Conservation (phyloP, 768 basidiomycete species). For the Thelephora aurantiotincta region DNA sequence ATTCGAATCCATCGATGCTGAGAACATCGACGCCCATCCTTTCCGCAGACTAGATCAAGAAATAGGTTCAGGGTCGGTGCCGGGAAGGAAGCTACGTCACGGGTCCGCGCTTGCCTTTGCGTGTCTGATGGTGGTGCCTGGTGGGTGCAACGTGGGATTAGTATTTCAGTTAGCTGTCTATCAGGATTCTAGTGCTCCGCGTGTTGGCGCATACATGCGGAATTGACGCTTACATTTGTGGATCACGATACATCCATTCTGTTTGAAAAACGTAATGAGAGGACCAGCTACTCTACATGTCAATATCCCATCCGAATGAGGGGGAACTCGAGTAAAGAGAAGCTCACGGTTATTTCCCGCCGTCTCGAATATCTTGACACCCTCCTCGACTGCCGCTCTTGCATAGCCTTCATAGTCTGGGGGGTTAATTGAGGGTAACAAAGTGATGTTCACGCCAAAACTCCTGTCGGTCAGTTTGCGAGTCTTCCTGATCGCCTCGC, state of each 20-base stretch:
- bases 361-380: constrained; percentile 82
- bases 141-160: background rate
- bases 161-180: too few species aligned
- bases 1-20: constrained; percentile 89
- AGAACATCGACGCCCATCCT: constrained; percentile 74
- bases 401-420: constrained; percentile 85
- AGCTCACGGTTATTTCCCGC: constrained; percentile 79
- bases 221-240: constrained; percentile 53
- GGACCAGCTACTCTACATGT: constrained; percentile 41
- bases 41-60: constrained; percentile 35
- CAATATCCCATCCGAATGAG: background rate
- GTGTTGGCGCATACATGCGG: background rate
- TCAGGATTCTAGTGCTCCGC: too few species aligned
- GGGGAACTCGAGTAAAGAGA: constrained; percentile 1
- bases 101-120: constrained; percentile 41
- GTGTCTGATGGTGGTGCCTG: constrained; percentile 58
- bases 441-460: constrained; percentile 77
- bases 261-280: constrained; percentile 71
- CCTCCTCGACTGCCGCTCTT: constrained; percentile 71
- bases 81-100: background rate
- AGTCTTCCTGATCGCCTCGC: constrained; percentile 69
- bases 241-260: constrained; percentile 61
- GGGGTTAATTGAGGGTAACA: constrained; percentile 81
- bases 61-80: background rate
- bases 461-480: constrained; percentile 52